Evolutionary conservation across 1,284 basidiomycete genomes (phyloP), one percentile per base, ranked within the genome.

Genomic region (Golubevia sp.): DNA sequence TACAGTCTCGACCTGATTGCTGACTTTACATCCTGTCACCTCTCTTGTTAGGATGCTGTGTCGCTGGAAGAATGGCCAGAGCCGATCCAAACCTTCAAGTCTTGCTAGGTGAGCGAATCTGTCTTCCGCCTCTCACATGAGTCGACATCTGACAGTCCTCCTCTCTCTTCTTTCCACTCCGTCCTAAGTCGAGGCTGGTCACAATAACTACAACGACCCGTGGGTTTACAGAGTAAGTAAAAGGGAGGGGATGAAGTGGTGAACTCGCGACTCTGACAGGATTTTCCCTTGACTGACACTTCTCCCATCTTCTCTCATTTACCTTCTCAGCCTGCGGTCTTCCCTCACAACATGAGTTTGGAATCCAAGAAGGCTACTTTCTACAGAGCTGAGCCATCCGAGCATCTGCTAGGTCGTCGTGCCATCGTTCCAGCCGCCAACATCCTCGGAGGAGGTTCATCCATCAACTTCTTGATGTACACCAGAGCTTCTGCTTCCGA

Each of bases 81-180:
- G 89, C 90, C 55, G 90, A 90, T 83, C 89, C 90, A 25, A 90
- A 85, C 71, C 84, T 91, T 59, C 90, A 90, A 82, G 89, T 91
- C 58, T 89, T 91, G 89, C 86, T 91, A 71, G 88, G 90, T 66
- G 90, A 66, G 34, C 38, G 24, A 26, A 18, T 15, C 23, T n/a
- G 21, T n/a, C 25, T 3, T 44, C 25, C 26, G 15, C 2, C 13
- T 3, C 18, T 48, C 56, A n/a, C 7, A 7, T 7, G 23, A 7
- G n/a, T 21, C 51, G 7, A n/a, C n/a, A n/a, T n/a, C n/a, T n/a
- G n/a, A n/a, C n/a, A n/a, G n/a, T n/a, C n/a, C n/a, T n/a, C n/a
- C n/a, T n/a, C n/a, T n/a, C n/a, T n/a, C n/a, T n/a, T n/a, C n/a
- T n/a, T n/a, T n/a, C n/a, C n/a, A n/a, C n/a, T n/a, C n/a, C n/a